Conservation (phyloP, 768 basidiomycete species). For the Tricholoma sp. region DNA sequence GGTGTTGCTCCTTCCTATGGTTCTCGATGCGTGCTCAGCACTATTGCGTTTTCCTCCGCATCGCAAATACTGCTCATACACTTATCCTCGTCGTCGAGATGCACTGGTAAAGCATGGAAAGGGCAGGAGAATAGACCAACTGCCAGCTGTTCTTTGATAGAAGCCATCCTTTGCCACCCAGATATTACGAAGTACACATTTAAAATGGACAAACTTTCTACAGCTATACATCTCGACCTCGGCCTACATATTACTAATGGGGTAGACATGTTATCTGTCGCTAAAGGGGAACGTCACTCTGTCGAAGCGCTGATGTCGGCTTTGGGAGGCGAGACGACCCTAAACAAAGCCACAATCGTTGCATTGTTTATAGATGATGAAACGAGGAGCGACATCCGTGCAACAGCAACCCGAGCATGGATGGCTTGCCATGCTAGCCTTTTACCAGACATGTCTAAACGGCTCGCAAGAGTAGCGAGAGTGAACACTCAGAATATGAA, state of each 20-base stretch:
- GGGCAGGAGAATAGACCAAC: not conserved
- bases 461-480: conserved; percentile 6
- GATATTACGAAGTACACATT: conserved; percentile 33
- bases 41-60: conserved; percentile 35
- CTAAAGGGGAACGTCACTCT: conserved; percentile 23
- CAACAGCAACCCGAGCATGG: conserved; percentile 42
- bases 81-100: conserved; percentile 14
- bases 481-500: conserved; percentile 23
- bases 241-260: conserved; percentile 27
- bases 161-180: conserved; percentile 27
- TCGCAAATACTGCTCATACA: conserved; percentile 30
- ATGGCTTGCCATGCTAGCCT: conserved; percentile 32
- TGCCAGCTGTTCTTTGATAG: conserved; percentile 19
- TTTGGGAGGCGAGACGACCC: conserved; percentile 30
- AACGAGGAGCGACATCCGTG: conserved; percentile 4
- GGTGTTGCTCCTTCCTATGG: conserved; percentile 43
- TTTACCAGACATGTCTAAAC: conserved; percentile 13
- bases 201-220: conserved; percentile 39
- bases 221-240: conserved; percentile 35
- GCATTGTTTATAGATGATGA: conserved; percentile 27
- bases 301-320: conserved; percentile 26
- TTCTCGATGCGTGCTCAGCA: conserved; percentile 24
- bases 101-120: conserved; percentile 2
- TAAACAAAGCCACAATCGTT: conserved; percentile 22
- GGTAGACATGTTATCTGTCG: conserved; percentile 37